Conservation (phyloP, 2,329 filamentous ascomycete species). For the Fusarium austroafricanum region DNA sequence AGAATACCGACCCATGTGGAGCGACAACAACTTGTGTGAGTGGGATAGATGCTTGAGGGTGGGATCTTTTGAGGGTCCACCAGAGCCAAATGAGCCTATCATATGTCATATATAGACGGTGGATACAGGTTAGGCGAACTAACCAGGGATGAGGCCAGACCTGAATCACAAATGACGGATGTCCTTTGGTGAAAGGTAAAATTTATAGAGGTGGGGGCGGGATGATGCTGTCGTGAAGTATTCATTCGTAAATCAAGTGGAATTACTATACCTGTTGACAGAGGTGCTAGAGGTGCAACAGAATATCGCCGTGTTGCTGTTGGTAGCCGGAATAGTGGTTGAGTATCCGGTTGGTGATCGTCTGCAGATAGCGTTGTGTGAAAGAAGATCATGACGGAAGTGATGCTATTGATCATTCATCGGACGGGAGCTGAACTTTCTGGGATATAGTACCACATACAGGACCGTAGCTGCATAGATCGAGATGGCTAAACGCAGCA, state of each 20-base stretch:
- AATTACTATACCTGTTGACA: not conserved
- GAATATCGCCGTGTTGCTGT: not conserved
- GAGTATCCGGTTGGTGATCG: slow-evolving; percentile 8
- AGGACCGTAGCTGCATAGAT: not conserved
- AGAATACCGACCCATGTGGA: too few relatives aligned
- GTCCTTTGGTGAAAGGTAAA: slow-evolving; percentile 22
- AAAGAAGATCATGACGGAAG: slow-evolving; percentile 33
- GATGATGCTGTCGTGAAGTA: slow-evolving; percentile 34
- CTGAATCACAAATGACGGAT: slow-evolving; percentile 4
- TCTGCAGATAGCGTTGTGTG: slow-evolving; percentile 2
- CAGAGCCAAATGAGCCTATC: slow-evolving; percentile 9
- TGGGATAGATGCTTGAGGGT: slow-evolving; percentile 2
- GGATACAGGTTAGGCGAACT: slow-evolving; percentile 18
- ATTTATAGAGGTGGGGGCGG: slow-evolving; percentile 22
- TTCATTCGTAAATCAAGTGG: slow-evolving; percentile 1
- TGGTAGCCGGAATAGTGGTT: not conserved
- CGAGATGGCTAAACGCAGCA: slow-evolving; percentile 17
- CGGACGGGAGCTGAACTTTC: not conserved
- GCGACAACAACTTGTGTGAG: not conserved
- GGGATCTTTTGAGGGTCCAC: not conserved
- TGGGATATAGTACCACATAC: not conserved
- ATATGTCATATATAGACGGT: slow-evolving; percentile 1
- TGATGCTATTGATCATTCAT: slow-evolving; percentile 7
- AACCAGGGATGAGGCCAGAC: slow-evolving; percentile 24
- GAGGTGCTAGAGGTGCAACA: not conserved